A percentile compares a stretch with the other conserved stretches of the same genome.
These are phyloP conservation scores for Flueggea neowawraea DNA, from an alignment of 441 rosid genomes.

Conservation along the genomic window DNA sequence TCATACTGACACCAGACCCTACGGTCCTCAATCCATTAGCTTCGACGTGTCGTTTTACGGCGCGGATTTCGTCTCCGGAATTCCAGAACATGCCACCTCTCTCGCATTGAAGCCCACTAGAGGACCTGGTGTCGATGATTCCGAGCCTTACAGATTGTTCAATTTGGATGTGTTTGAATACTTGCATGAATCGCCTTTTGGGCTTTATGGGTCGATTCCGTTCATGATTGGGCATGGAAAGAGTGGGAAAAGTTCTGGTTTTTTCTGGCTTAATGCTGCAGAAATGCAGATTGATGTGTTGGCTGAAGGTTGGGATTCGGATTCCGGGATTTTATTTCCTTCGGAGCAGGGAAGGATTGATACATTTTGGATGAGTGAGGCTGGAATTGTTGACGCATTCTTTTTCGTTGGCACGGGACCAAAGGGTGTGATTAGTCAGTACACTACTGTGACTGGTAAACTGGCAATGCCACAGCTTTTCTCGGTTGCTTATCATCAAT, in stretches of 20 bases:
- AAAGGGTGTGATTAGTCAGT: conserved; percentile 90
- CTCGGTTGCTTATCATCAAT: conserved; percentile 90
- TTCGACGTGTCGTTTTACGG: conserved; percentile 91
- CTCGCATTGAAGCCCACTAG: conserved; percentile 85
- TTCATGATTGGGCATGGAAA: conserved; percentile 94
- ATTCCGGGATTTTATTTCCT: conserved; percentile 56
- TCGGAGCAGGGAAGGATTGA: conserved; percentile 63
- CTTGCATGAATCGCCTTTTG: conserved; percentile 86
- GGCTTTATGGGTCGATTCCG: conserved; percentile 90
- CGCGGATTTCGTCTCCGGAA: conserved; percentile 84
- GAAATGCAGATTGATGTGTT: conserved; percentile 99
- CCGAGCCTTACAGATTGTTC: conserved; percentile 91
- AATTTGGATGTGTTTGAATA: conserved; percentile 95
- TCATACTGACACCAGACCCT: conserved; percentile 83
- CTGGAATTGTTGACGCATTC: conserved; percentile 93
- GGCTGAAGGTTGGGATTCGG: conserved; percentile 89
- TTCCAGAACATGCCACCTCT: conserved; percentile 92
- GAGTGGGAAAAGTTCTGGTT: conserved; percentile 69
- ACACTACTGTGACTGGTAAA: conserved; percentile 74
- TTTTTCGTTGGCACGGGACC: conserved; percentile 91
- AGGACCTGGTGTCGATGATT: conserved; percentile 84
- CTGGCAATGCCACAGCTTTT: conserved; percentile 95
- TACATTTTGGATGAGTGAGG: conserved; percentile 98
- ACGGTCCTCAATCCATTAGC: conserved; percentile 92
- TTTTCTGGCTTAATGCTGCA: conserved; percentile 98